Evolutionary conservation across 2,329 filamentous ascomycete species (phyloP).

Genomic region (Cytospora schulzeri): DNA sequence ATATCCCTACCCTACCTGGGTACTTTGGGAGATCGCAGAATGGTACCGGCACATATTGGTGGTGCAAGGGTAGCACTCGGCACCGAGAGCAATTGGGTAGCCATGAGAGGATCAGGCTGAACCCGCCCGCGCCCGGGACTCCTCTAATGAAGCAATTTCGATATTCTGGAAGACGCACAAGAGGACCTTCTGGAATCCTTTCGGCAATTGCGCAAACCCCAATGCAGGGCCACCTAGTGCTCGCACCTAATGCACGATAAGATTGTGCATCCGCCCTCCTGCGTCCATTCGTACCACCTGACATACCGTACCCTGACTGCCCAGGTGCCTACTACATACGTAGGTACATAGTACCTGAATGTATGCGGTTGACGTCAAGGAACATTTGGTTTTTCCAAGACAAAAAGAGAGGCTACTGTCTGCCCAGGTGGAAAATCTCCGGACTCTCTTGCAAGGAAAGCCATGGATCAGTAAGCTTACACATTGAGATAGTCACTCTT

Average conservation of each 20-base stretch:
- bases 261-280: background rate
- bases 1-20: conserved; percentile 14
- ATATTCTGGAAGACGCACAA: background rate
- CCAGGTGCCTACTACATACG: no score
- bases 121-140: background rate
- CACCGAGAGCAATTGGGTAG: background rate
- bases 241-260: background rate
- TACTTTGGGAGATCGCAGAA: background rate
- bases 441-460: no score
- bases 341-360: no score
- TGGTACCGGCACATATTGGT: no score
- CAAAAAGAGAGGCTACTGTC: no score
- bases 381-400: no score
- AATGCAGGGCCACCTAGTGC: background rate
- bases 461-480: no score
- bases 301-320: no score
- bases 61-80: background rate
- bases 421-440: no score
- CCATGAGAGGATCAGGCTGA: background rate
- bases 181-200: background rate
- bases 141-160: background rate
- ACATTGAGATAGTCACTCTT: no score
- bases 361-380: background rate
- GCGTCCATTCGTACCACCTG: background rate
- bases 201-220: background rate